Base-by-base conservation (phyloP, 306 rosid species). In the Gastrolobium villosum region DNA sequence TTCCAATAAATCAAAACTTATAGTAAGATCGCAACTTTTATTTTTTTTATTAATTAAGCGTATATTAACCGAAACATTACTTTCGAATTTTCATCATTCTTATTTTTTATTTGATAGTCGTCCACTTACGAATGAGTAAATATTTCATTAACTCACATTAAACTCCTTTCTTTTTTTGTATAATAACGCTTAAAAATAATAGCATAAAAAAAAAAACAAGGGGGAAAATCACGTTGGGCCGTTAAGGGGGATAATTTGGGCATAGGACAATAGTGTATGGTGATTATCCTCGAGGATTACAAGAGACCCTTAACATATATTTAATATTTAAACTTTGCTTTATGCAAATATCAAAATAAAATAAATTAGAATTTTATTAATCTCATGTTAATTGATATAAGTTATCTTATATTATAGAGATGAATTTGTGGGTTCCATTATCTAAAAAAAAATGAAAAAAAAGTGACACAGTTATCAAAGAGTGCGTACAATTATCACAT, bases 201-300 rank as follows among this genome's bases (percentile, higher is more conserved):
- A 34, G 26, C 7, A 40, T 4, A 40, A 40, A 40, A 40, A 40
- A 5, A 4, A n/a, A n/a, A 64, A 63, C 37, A 37, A 63, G 14
- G 10, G 34, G 10, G 41, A 31, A n/a, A 41, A 41, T 32, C 20
- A 1, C 28, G 1, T 50, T 5, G 48, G 65, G 35, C 48, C 53
- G 37, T 55, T 45, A 32, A 0, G 26, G 9, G 78, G 76, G 82
- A 26, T 63, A 83, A 32, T 78, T 65, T 78, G 46, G 86, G 57
- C 30, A 83, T 46, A 72, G 26, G 6, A 46, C 59, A 37, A 14
- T 30, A 48, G 30, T 37, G 6, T 82, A 31, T 13, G 35, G 57
- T 67, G 71, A 56, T 56, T 40, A 78, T 65, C 45, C 32, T 65
- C 26, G 30, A 45, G 65, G 34, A 70, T 55, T 62, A 63, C 5